Percentiles rank a stretch among this genome's conserved stretches.
Evolutionary conservation across 768 basidiomycete species (phyloP).

Genomic region (Sistotremastrum suecicum): DNA sequence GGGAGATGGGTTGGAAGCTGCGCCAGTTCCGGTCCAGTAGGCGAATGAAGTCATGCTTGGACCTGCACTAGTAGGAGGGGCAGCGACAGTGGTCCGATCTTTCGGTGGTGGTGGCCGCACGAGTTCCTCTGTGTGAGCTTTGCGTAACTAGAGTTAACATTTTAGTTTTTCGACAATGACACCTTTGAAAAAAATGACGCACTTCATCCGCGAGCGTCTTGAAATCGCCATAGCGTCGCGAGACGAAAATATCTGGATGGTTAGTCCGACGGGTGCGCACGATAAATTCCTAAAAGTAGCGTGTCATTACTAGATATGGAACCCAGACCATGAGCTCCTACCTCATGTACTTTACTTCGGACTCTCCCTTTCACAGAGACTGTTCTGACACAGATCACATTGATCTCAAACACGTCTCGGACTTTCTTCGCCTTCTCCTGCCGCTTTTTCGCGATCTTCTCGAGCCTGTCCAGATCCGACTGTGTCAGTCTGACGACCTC

Average conservation of each 20-base stretch:
- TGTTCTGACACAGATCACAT: slow-evolving; percentile 77
- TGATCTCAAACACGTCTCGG: slow-evolving; percentile 69
- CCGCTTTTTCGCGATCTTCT: slow-evolving; percentile 52
- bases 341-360: slow-evolving; percentile 78
- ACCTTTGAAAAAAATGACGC: slow-evolving; percentile 11
- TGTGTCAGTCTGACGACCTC: slow-evolving; percentile 86
- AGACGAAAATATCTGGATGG: slow-evolving; percentile 70
- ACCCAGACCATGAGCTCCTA: slow-evolving; percentile 20
- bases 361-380: slow-evolving; percentile 77
- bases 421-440: slow-evolving; percentile 31
- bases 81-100: slow-evolving; percentile 60
- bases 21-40: slow-evolving; percentile 6
- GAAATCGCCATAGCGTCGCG: slow-evolving; percentile 92
- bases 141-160: slow-evolving; percentile 48
- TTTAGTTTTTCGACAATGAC: not conserved
- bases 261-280: slow-evolving; percentile 70
- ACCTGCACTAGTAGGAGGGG: slow-evolving; percentile 19
- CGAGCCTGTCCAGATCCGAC: slow-evolving; percentile 66
- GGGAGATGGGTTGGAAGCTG: slow-evolving; percentile 2
- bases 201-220: slow-evolving; percentile 78
- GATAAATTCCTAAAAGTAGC: slow-evolving; percentile 68
- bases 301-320: not conserved
- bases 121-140: slow-evolving; percentile 72
- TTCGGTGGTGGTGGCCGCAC: slow-evolving; percentile 78
- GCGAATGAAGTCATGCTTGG: slow-evolving; percentile 6